phyloP scores from a whole-genome alignment of 257 asterid species.

The Leonotis leonurus region DNA sequence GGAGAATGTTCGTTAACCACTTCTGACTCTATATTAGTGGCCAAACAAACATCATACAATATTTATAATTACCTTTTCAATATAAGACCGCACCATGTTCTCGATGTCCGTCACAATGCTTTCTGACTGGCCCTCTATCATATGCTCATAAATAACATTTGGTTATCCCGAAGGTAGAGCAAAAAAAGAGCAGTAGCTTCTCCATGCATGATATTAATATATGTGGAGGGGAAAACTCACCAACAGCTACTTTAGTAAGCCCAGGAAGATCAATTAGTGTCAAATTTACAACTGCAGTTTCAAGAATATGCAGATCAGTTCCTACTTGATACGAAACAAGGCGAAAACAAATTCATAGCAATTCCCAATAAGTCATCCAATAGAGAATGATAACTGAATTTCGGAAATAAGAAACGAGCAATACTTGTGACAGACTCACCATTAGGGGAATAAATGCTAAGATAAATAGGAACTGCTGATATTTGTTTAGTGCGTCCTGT shows the following conservation, averaged over 20 bases:
- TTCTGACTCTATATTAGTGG: not conserved
- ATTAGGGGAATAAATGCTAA: constrained; percentile 62
- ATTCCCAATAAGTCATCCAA: not conserved
- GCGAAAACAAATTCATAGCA: not conserved
- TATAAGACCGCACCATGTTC: constrained; percentile 59
- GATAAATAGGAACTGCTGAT: constrained; percentile 63
- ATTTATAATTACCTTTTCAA: constrained; percentile 54
- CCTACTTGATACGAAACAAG: not conserved
- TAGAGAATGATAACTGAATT: constrained; percentile 1
- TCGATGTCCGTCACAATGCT: constrained; percentile 55
- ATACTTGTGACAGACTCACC: constrained; percentile 29
- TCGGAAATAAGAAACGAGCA: constrained; percentile 1
- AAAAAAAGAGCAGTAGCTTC: not conserved
- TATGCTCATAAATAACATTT: constrained; percentile 1
- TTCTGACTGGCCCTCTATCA: constrained; percentile 57
- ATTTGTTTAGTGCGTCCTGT: constrained; percentile 62
- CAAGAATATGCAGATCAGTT: constrained; percentile 16
- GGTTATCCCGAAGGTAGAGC: constrained; percentile 2
- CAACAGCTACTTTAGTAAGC: constrained; percentile 62
- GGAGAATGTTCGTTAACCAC: not conserved
- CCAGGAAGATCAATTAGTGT: constrained; percentile 73
- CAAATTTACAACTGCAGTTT: constrained; percentile 53
- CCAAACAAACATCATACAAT: not conserved
- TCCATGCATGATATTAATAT: not conserved
- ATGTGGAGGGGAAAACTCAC: constrained; percentile 29